Evolutionary conservation across 176 grass and related monocot genomes (phyloP), one percentile per base, ranked within the genome.

Genomic region (Pharus latifolius): DNA sequence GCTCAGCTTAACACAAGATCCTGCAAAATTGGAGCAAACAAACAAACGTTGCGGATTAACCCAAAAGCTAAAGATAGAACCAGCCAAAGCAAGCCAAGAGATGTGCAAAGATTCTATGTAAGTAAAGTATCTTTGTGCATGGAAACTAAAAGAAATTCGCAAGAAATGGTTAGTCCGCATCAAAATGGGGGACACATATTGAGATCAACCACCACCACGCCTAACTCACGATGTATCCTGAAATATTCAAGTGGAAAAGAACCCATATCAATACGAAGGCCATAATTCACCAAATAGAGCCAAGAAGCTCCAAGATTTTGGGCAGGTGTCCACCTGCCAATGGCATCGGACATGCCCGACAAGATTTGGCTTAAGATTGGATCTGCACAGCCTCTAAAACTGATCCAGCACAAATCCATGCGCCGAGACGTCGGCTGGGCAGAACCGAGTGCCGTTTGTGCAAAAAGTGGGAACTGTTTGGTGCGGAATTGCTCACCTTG

Each of bases 191-290:
- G 43, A 49, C 63, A 32, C 45, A 51, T 67, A 83, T 64, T 20
- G 59, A 45, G 47, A 63, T 40, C 69, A 68, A 80, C 56, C 78
- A 81, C 32, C 78, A 52, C 73, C 83, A 75, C 78, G 83, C 83
- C 83, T 86, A n/a, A 80, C 83, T 81, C 78, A 80, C 77, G 83
- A 35, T 86, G 77, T 75, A 74, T 86, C 83, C 83, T 86, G 83
- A 77, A 86, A 80, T 38, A 80, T 70, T 61, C n/a, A 84, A 78
- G 59, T 26, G 45, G 78, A 73, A 65, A 63, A 56, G 27, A 81
- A 54, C 1, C 41, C 59, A 30, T 12, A 49, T 85, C 63, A 80
- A 75, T 56, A 80, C 42, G 71, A 29, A 35, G 41, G 30, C 63
- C 31, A 66, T 51, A 25, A 41, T 58, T 67, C 22, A 38, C 42